phyloP scores from a whole-genome alignment of 2,329 filamentous ascomycete genomes.

The Dothideomycetidae sp. region DNA sequence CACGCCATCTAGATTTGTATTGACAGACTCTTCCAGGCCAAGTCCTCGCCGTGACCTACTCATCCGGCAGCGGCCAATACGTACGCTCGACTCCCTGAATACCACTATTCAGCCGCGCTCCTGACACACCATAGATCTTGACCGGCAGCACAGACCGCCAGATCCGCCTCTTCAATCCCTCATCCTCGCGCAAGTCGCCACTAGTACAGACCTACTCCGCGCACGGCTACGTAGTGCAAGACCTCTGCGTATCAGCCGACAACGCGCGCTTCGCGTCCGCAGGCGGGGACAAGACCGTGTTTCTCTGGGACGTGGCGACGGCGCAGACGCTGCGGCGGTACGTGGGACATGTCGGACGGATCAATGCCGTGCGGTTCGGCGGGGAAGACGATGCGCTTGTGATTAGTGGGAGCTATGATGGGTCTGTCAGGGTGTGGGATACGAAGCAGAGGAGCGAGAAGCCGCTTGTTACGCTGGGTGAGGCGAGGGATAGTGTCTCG shows the following conservation, averaged over 20 bases:
- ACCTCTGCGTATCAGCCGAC: conserved; percentile 55
- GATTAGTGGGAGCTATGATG: conserved; percentile 60
- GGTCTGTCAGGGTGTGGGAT: conserved; percentile 65
- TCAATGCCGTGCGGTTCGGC: conserved; percentile 68
- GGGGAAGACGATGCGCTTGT: conserved; percentile 62
- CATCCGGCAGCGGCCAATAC: conserved; percentile 35
- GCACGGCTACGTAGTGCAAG: conserved; percentile 85
- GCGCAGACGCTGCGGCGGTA: conserved; percentile 67
- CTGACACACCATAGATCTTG: conserved; percentile 38
- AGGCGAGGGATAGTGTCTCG: conserved; percentile 56
- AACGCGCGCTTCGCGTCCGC: conserved; percentile 78
- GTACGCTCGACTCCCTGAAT: conserved; percentile 14
- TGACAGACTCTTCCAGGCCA: conserved; percentile 26
- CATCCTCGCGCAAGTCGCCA: conserved; percentile 16
- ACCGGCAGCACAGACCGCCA: conserved; percentile 75
- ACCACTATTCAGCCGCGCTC: neutral
- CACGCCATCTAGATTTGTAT: no score
- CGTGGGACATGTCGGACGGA: conserved; percentile 46
- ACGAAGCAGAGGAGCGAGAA: conserved; percentile 39
- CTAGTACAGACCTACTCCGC: conserved; percentile 80
- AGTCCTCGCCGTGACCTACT: conserved; percentile 38
- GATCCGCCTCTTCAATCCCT: conserved; percentile 74
- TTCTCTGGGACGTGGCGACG: conserved; percentile 84
- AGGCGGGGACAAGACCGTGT: conserved; percentile 81
- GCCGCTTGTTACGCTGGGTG: conserved; percentile 57